Evolutionary conservation across 495 filamentous ascomycete species (phyloP).

Genomic region (Cercophora samala): DNA sequence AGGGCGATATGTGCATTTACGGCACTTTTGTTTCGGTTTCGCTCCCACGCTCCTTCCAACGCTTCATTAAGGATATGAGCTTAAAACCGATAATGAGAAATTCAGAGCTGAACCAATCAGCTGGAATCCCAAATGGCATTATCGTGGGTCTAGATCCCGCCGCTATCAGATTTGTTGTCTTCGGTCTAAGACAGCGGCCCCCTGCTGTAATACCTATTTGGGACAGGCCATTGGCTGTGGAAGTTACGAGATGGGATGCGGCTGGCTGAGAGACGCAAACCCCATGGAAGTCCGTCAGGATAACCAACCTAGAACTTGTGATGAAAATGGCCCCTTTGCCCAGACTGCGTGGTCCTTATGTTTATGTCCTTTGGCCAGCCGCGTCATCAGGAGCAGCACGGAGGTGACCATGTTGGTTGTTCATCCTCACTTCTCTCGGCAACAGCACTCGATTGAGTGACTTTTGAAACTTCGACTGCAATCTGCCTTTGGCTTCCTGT

Average conservation of each 20-base stretch:
- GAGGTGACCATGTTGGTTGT: background rate
- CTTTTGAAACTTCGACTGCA: background rate
- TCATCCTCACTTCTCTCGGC: background rate
- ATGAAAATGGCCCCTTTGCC: background rate
- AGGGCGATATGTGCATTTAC: background rate
- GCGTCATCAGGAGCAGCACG: background rate
- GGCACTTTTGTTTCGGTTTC: background rate
- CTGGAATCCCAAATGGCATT: background rate
- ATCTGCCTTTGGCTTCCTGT: background rate
- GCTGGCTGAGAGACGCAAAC: background rate
- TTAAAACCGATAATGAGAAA: background rate
- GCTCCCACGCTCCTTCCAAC: background rate
- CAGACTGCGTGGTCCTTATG: background rate
- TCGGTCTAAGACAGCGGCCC: background rate
- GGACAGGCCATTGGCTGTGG: background rate
- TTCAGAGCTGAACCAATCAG: background rate
- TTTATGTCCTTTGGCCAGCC: background rate
- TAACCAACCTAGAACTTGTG: background rate
- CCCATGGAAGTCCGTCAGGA: background rate
- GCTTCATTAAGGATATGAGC: background rate
- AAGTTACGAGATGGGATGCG: background rate
- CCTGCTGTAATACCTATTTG: background rate
- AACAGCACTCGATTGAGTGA: background rate
- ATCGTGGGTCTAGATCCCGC: background rate
- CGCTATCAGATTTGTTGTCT: background rate